Conservation (phyloP, 306 rosid species). For the Dryas alaskensis region DNA sequence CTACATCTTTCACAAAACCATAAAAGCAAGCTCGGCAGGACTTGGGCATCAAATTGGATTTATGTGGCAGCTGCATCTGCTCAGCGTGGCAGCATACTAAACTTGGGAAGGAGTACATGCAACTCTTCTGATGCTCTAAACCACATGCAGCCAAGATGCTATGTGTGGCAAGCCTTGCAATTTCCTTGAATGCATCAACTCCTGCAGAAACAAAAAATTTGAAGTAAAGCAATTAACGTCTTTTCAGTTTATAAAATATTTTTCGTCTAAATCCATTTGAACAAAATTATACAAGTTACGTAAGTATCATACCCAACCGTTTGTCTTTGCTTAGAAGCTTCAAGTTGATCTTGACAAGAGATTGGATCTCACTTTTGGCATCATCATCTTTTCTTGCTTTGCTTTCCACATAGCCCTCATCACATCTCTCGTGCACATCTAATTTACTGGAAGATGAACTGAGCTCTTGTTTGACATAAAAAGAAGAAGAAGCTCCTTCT, state of each 20-base stretch:
- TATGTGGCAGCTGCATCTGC: constrained; percentile 24
- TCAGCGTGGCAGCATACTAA: constrained; percentile 47
- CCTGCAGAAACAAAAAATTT: constrained; percentile 39
- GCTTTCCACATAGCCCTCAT: constrained; percentile 20
- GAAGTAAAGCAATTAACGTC: not conserved
- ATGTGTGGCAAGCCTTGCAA: constrained; percentile 69
- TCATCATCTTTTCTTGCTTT: constrained; percentile 31
- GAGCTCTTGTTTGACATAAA: constrained; percentile 9
- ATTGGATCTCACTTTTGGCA: constrained; percentile 60
- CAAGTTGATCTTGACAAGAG: constrained; percentile 73
- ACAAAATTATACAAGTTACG: not conserved
- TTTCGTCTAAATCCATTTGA: not conserved
- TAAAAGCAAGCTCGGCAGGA: constrained; percentile 63
- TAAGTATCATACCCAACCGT: constrained; percentile 43
- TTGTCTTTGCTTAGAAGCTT: constrained; percentile 54
- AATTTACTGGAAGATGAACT: constrained; percentile 23
- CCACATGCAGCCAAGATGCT: constrained; percentile 62
- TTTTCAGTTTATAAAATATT: not conserved
- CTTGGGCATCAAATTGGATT: constrained; percentile 47
- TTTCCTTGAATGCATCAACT: constrained; percentile 47
- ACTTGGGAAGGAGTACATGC: constrained; percentile 21
- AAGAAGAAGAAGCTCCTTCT: not conserved
- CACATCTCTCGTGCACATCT: constrained; percentile 4
- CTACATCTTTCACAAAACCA: constrained; percentile 49
- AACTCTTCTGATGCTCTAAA: constrained; percentile 38